Base-by-base conservation (phyloP, 257 asterid species). In the Perilla frutescens region DNA sequence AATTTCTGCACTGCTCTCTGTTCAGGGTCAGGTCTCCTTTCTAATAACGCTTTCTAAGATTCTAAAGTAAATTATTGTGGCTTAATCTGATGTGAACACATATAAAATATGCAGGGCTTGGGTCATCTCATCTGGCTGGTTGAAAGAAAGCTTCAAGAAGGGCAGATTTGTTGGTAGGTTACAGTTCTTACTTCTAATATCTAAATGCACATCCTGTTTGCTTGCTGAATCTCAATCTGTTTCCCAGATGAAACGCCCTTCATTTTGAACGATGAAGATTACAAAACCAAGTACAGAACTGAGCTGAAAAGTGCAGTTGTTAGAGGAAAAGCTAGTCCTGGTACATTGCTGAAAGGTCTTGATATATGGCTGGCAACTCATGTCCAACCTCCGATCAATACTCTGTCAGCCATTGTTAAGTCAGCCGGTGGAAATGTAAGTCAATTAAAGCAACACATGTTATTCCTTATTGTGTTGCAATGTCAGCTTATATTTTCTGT, bases 371-470 rank as follows among this genome's bases (percentile, higher is more conserved):
- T 87, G 70, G 87, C 93, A 43, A 79, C 91, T 71, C 94, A 86
- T 73, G 85, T 87, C 61, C 88, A 89, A 62, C 96, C 96, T 71
- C 93, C 96, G 56, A 68, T 78, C 56, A 59, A 74, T 62, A 88
- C 84, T 29, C 76, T 93, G 66, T 84, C 90, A 32, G 85, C 87
- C 75, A 86, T 91, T 72, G 86, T 87, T 14, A 78, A 66, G 72
- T 87, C 92, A 34, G 96, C 98, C 7, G 97, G 97, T 31, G 96
- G 91, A 77, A 89, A 88, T 80, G 98, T 91, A 86, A 89, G 97
- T 85, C 45, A 26, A 53, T 34, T 9, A 8, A 36, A 7, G 57
- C n/a, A 63, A 39, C 55, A 55, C 9, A 20, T 12, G 6, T 49
- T 11, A 61, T 32, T 41, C 11, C 34, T 47, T n/a, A 14, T 40